Evolutionary conservation across 192 early-diverging fungal genomes (phyloP), one percentile per base, ranked within the genome.

Genomic region (Coemansia sp.): DNA sequence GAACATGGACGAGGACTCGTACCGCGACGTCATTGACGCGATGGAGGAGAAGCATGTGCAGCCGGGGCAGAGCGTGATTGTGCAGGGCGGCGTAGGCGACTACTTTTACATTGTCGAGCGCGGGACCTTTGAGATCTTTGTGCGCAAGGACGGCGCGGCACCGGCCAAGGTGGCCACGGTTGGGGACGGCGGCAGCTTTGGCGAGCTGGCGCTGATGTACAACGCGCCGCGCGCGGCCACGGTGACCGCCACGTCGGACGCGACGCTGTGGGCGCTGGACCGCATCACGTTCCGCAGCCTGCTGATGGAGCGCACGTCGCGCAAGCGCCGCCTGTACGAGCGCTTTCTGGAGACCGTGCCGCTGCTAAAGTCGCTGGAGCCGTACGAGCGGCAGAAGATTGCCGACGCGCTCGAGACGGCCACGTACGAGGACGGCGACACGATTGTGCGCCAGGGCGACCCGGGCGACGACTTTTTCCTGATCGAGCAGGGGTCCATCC

Each of bases 161-260:
- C 79, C 88, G 4, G 71, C 79, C 41, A 90, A 87, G 60, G 94
- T 97, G 3, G 70, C 83, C 41, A 78, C 82, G 36, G 95, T 94
- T 59, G 87, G 73, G 5, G 79, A 89, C 7, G 86, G 90, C 35
- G 94, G 92, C 41, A 88, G 85, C 64, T 99, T 99, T 88, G 96
- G 96, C 51, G 94, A 99, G 77, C 82, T 99, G 44, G 96, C 96
- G 31, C 82, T 99, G 9, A 99, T 99, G 96, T 99, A 99, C 77
- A 97, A 97, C 62, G 94, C 93, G 8, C 96, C 96, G 11, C 85
- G 96, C 31, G 96, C 96, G 1, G 96, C 96, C 21, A 96, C 94
- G 0, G 88, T 99, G n/a, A 78, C 81, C 5, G 87, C 92, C 1
- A 96, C 92, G 0, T 82, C 84, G 5, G 84, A 90, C 39, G 77